A percentile compares a stretch with the other conserved stretches of the same genome.
Evolutionary conservation across 495 filamentous ascomycete species (phyloP).

Genomic region (Penicillium daleae): DNA sequence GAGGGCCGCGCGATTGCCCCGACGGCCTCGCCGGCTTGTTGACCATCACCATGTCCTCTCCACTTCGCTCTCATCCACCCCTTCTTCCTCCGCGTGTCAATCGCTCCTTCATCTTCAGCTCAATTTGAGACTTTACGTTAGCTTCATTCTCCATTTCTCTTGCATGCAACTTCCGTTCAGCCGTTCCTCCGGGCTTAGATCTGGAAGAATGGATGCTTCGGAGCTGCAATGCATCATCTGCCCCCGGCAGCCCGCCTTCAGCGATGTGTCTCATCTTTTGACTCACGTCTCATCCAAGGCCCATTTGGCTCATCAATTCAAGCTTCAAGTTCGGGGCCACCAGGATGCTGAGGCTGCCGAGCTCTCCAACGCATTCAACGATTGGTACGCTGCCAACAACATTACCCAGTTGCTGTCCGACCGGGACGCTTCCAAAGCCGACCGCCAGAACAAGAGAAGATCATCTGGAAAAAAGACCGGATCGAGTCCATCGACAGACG

Average conservation of each 20-base stretch:
- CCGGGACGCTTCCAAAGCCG: conserved; percentile 71
- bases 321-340: conserved; percentile 65
- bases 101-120: too few relatives aligned
- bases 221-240: conserved; percentile 80
- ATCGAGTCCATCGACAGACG: neutral
- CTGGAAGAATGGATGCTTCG: conserved; percentile 51
- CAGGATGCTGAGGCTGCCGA: conserved; percentile 55
- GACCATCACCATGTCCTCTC: too few relatives aligned
- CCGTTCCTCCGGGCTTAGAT: conserved; percentile 10
- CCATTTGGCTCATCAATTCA: conserved; percentile 76
- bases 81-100: too few relatives aligned
- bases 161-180: conserved; percentile 37
- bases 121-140: conserved; percentile 12
- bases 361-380: conserved; percentile 62
- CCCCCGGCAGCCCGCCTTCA: conserved; percentile 75
- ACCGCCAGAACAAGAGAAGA: conserved; percentile 55
- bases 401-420: conserved; percentile 70
- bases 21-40: too few relatives aligned
- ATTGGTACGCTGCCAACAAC: conserved; percentile 69
- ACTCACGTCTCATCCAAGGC: conserved; percentile 87
- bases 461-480: conserved; percentile 23
- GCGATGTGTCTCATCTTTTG: conserved; percentile 84
- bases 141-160: conserved; percentile 16
- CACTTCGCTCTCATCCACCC: too few relatives aligned
- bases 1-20: too few relatives aligned